A percentile compares a stretch with the other conserved stretches of the same genome.
phyloP scores from a whole-genome alignment of 305 asterid species.

The Salvia sclarea region DNA sequence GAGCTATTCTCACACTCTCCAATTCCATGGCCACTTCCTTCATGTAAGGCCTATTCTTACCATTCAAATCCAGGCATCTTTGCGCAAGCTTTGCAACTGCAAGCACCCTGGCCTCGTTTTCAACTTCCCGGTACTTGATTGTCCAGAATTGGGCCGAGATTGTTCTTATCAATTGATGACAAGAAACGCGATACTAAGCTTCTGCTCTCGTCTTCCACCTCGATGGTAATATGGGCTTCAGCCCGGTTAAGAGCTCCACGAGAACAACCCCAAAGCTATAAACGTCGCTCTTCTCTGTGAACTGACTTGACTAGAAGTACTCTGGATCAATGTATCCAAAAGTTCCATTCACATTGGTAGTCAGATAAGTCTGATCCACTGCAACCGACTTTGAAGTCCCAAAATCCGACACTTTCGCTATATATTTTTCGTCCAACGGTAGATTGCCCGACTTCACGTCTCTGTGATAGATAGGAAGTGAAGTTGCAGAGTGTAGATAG shows the following conservation, averaged over 20 bases:
- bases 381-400: conserved; percentile 35
- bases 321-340: conserved; percentile 39
- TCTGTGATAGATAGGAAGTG: conserved; percentile 35
- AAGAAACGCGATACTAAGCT: conserved; percentile 31
- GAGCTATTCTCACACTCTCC: no score
- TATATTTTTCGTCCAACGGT: conserved; percentile 34
- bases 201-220: conserved; percentile 22
- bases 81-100: conserved; percentile 5
- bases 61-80: no score
- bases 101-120: conserved; percentile 7
- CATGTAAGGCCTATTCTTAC: no score
- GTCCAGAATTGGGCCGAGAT: conserved; percentile 22
- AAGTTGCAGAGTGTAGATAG: conserved; percentile 38
- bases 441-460: conserved; percentile 37
- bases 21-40: no score
- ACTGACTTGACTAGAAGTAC: conserved; percentile 29
- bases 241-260: conserved; percentile 40
- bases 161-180: conserved; percentile 19
- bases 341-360: conserved; percentile 37
- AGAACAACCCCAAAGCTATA: conserved; percentile 39
- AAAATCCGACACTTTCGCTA: conserved; percentile 36
- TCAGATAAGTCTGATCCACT: conserved; percentile 36
- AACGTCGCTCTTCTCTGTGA: conserved; percentile 36
- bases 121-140: conserved; percentile 11
- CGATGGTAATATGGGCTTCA: conserved; percentile 26